These are phyloP conservation scores for Calonectria montana DNA, from an alignment of 2,329 filamentous ascomycete genomes.

Conservation along the genomic window DNA sequence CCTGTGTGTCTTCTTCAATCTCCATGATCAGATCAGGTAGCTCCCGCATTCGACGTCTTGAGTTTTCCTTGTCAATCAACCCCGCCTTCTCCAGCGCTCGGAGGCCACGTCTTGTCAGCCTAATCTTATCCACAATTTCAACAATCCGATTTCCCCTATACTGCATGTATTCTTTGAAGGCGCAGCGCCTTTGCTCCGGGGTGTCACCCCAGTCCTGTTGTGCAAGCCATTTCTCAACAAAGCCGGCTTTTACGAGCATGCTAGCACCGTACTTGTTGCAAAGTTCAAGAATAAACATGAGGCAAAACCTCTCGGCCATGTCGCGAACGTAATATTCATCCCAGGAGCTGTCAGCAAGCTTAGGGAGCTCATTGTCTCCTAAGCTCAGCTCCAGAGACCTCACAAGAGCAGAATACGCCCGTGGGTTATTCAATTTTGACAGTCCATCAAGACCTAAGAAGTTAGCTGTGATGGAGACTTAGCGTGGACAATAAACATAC, in stretches of 20 bases:
- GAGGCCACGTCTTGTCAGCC: conserved; percentile 61
- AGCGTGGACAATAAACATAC: conserved; percentile 30
- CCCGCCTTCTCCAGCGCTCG: conserved; percentile 63
- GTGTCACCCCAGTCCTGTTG: conserved; percentile 76
- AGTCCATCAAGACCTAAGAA: conserved; percentile 52
- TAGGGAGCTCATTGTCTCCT: conserved; percentile 60
- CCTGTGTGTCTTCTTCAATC: conserved; percentile 42
- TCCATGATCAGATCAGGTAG: conserved; percentile 50
- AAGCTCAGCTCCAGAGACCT: conserved; percentile 68
- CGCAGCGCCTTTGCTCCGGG: conserved; percentile 62
- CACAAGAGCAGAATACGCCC: conserved; percentile 68
- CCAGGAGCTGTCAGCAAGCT: conserved; percentile 66
- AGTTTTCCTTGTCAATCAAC: conserved; percentile 53
- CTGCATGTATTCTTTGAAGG: conserved; percentile 64
- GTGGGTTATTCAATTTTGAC: conserved; percentile 60
- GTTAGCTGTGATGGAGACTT: background rate
- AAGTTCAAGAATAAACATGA: conserved; percentile 68
- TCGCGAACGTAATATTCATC: conserved; percentile 74
- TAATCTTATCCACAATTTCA: conserved; percentile 63
- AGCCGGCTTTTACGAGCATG: conserved; percentile 69
- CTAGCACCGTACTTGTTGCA: conserved; percentile 69
- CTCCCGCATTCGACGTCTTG: conserved; percentile 42
- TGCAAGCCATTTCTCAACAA: conserved; percentile 80
- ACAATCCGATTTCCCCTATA: conserved; percentile 63
- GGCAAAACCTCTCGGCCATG: conserved; percentile 69